Base-by-base conservation (phyloP, 2,329 filamentous ascomycete genomes). In the Raffaelea ambrosiae region DNA sequence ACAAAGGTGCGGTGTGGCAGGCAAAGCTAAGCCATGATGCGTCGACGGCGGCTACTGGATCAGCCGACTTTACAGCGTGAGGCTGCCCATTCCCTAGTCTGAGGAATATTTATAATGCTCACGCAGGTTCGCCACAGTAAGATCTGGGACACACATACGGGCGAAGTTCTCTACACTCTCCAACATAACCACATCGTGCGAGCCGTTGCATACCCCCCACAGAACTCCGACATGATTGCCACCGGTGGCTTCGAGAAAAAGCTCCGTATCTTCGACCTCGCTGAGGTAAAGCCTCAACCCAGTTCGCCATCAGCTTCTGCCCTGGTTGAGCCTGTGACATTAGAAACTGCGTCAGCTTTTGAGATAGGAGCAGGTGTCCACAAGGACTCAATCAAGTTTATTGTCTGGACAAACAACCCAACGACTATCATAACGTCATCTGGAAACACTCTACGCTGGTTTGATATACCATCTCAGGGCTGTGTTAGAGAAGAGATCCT, bases 1-100 rank as follows among this genome's bases (percentile, higher is more conserved):
- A 98, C 72, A 97, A 98, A 69, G 93, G 93, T 53, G 93, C 93
- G 35, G 91, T 97, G 51, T 98, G 93, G 89, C 90, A 96, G 70
- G 88, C 90, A 47, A 81, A 90, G 58, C 76, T 98, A 33, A 95
- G 89, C 46, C 83, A 87, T 19, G 89, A 97, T 68, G 88, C 89
- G 39, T 82, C 81, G 22, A 83, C 89, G 43, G 91, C 93, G 49
- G 93, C 90, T 10, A 97, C 94, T 31, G 93, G 88, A 42, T 94
- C 90, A 44, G 93, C 93, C 44, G 93, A 98, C 65, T 98, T 98
- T 65, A 93, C 88, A 49, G 88, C 88, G 86, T 90, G 74, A 61
- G 83, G n/a, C n/a, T n/a, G n/a, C n/a, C n/a, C n/a, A n/a, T n/a
- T n/a, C n/a, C n/a, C 26, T 29, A 29, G 26, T 29, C 7, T 29